phyloP scores from a whole-genome alignment of 176 grass and related monocot species.

The Aegilops tauschii region DNA sequence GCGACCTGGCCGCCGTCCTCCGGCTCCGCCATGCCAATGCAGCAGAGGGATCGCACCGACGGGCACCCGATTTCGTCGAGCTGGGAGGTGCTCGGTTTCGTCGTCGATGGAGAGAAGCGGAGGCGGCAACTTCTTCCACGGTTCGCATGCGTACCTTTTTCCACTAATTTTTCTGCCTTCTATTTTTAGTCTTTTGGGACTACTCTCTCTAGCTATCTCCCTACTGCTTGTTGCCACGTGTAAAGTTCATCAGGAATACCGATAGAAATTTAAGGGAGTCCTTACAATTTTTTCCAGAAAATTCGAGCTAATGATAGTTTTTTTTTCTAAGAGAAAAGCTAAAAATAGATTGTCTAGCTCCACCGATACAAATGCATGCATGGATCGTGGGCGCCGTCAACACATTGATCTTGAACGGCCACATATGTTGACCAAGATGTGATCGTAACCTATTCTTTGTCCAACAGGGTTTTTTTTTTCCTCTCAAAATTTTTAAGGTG shows the following conservation, averaged over 20 bases:
- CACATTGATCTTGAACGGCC: no score
- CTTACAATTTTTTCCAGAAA: background rate
- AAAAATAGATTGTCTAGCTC: no score
- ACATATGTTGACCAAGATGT: no score
- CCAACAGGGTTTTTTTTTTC: no score
- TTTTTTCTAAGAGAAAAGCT: no score
- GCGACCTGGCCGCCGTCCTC: conserved; percentile 8
- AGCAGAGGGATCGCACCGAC: background rate
- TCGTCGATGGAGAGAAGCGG: background rate
- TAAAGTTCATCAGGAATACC: background rate
- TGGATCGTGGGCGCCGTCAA: no score
- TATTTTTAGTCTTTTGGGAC: conserved; percentile 22
- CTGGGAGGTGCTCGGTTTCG: background rate
- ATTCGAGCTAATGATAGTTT: background rate
- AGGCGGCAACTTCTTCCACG: background rate
- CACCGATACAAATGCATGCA: no score
- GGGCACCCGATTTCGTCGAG: background rate
- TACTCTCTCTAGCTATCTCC: background rate
- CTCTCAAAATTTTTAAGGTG: no score
- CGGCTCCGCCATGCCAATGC: conserved; percentile 3
- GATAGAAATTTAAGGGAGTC: background rate
- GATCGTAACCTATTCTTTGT: no score
- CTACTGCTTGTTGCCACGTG: background rate
- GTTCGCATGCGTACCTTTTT: no score
- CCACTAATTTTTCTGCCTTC: background rate